phyloP scores from a whole-genome alignment of 116 monocot species.

The Cymodocea nodosa region DNA sequence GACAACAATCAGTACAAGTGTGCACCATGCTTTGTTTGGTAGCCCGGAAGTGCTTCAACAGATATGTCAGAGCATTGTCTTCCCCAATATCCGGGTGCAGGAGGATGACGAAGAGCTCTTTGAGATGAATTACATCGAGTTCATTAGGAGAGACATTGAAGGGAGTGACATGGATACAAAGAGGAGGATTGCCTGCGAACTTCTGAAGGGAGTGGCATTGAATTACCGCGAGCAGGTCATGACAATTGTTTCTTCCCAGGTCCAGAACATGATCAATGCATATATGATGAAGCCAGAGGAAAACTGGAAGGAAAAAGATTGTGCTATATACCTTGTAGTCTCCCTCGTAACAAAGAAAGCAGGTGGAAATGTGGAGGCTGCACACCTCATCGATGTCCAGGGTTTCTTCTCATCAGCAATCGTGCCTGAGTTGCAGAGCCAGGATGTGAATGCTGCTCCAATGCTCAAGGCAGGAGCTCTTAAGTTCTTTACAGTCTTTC shows the following conservation, averaged over 20 bases:
- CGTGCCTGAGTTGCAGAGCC: constrained; percentile 63
- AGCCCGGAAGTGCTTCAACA: constrained; percentile 43
- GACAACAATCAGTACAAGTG: constrained; percentile 82
- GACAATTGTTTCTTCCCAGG: constrained; percentile 50
- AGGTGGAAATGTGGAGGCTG: constrained; percentile 17
- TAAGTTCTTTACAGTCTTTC: constrained; percentile 73
- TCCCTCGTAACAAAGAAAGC: constrained; percentile 50
- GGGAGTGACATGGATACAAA: constrained; percentile 87
- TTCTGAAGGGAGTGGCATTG: constrained; percentile 64
- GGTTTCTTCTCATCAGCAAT: constrained; percentile 72
- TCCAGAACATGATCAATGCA: constrained; percentile 55
- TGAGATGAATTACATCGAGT: constrained; percentile 80
- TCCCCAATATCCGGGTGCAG: constrained; percentile 60
- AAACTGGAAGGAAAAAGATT: constrained; percentile 96
- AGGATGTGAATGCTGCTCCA: constrained; percentile 40
- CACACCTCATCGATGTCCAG: constrained; percentile 56
- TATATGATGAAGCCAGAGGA: constrained; percentile 48
- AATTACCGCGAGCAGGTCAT: constrained; percentile 80
- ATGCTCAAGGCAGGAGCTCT: constrained; percentile 85
- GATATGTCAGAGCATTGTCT: constrained; percentile 76
- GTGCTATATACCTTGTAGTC: constrained; percentile 80
- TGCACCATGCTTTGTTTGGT: constrained; percentile 75
- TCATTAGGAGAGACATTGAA: constrained; percentile 78
- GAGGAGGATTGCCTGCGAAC: constrained; percentile 76
- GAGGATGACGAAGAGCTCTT: constrained; percentile 95